Base-by-base conservation (phyloP, 2,329 filamentous ascomycete species). In the Trichoderma arundinaceum region DNA sequence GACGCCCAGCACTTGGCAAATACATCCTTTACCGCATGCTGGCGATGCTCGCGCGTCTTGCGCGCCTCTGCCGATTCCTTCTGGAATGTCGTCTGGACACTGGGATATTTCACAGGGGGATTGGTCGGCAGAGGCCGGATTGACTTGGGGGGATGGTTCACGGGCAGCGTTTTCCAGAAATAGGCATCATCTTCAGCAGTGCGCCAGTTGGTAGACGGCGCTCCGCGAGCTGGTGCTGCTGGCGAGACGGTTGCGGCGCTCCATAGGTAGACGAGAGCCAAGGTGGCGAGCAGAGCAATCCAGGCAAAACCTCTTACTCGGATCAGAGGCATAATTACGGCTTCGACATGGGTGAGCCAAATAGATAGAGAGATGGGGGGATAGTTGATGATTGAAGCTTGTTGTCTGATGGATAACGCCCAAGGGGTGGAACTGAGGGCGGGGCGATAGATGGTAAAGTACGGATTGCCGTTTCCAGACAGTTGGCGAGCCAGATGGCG, bases 1-100 rank as follows among this genome's bases (percentile, higher is more conserved):
- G 81, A 80, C 3, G 77, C 74, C 84, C 85, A 84, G 57, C 75
- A 77, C 64, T 78, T 79, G 9, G 74, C 19, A 38, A 85, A 84
- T 0, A 77, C 76, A 1, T 72, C 72, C 48, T 79, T 80, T 33
- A 85, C 79, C 7, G 80, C 76, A 2, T 77, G 74, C 13, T 72
- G 74, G 10, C 76, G 76, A 59, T 70, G 17, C 73, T 65, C 54
- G 39, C 65, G 65, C 19, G 13, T 60, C 19, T 19, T 33, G 4
- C 13, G 38, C 12, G 53, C 59, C 2, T 64, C 46, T 6, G 53
- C 10, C 7, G 73, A 66, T 60, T 78, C 73, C 3, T 67, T 52
- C 0, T 64, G 48, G 57, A 78, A 78, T 0, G 64, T 60, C 2
- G 74, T 69, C 67, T 80, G 78, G 28, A 80, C 72, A 54, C 69